These are phyloP conservation scores for Apostasia shenzhenica DNA, from an alignment of 106 monocot species.

Conservation along the genomic window DNA sequence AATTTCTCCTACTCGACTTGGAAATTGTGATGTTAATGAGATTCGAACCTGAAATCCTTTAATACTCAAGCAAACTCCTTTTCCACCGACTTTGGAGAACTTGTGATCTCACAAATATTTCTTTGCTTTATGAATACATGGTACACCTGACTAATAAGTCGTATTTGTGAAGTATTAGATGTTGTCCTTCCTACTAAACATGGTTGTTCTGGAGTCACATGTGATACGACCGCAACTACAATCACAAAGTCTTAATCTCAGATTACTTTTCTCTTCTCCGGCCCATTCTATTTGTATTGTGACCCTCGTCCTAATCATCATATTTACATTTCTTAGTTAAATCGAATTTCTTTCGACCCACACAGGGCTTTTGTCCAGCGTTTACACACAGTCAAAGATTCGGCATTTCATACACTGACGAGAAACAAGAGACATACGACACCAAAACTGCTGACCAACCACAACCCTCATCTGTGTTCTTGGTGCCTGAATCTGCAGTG, in stretches of 20 bases:
- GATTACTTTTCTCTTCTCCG: not conserved
- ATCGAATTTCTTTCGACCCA: not conserved
- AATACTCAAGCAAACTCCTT: too few species aligned
- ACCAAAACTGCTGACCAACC: conserved; percentile 1
- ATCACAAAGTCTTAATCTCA: not conserved
- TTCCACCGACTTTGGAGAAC: too few species aligned
- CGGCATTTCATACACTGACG: conserved; percentile 60
- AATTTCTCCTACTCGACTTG: too few species aligned
- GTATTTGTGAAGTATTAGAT: too few species aligned
- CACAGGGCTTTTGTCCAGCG: conserved; percentile 63
- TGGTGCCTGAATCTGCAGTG: conserved; percentile 20
- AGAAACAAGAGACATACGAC: conserved; percentile 20
- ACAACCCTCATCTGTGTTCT: conserved; percentile 19
- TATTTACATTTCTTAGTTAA: not conserved
- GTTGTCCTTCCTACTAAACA: too few species aligned
- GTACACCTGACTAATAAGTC: too few species aligned
- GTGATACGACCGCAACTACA: not conserved
- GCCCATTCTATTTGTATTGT: not conserved
- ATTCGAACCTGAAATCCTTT: too few species aligned
- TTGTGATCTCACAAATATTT: too few species aligned
- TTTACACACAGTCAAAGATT: conserved; percentile 80
- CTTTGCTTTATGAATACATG: too few species aligned
- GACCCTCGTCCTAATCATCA: not conserved
- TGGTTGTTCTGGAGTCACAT: not conserved
- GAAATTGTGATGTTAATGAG: too few species aligned